Percentiles rank a stretch among this genome's conserved stretches.
Evolutionary conservation across 139 green algal species (phyloP).

Genomic region (Edaphochlamys debaryana): DNA sequence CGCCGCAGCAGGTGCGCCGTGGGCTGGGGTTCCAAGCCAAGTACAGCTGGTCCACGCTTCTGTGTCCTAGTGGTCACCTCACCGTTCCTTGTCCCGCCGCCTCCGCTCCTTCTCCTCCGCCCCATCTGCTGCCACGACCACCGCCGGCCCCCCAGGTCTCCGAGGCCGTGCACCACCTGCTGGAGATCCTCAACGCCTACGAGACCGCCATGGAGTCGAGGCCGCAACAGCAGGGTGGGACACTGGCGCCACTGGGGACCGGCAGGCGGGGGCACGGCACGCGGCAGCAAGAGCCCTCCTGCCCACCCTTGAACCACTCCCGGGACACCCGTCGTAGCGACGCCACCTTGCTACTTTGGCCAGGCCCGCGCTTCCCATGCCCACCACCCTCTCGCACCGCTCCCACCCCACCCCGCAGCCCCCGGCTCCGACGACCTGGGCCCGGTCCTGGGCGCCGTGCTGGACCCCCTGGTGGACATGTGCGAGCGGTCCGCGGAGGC

Average conservation of each 20-base stretch:
- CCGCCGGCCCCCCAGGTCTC: constrained; percentile 58
- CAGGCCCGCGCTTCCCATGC: too few species aligned
- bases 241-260: too few species aligned
- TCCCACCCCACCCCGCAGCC: background rate
- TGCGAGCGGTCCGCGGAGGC: constrained; percentile 62
- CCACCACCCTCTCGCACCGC: constrained; percentile 7
- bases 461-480: constrained; percentile 81
- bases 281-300: too few species aligned
- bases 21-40: background rate
- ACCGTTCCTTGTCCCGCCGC: background rate
- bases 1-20: constrained; percentile 66
- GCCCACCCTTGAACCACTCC: too few species aligned
- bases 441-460: constrained; percentile 67
- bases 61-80: background rate
- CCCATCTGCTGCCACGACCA: background rate
- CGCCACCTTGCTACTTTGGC: too few species aligned
- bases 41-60: background rate
- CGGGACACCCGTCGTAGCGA: too few species aligned
- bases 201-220: constrained; percentile 63
- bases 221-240: background rate
- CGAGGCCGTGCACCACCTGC: constrained; percentile 66
- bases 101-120: too few species aligned
- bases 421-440: constrained; percentile 27
- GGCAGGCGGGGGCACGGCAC: background rate
- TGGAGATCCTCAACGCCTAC: constrained; percentile 73